Evolutionary conservation across 192 early-diverging fungal genomes (phyloP).

Genomic region (Entomortierella lignicola): DNA sequence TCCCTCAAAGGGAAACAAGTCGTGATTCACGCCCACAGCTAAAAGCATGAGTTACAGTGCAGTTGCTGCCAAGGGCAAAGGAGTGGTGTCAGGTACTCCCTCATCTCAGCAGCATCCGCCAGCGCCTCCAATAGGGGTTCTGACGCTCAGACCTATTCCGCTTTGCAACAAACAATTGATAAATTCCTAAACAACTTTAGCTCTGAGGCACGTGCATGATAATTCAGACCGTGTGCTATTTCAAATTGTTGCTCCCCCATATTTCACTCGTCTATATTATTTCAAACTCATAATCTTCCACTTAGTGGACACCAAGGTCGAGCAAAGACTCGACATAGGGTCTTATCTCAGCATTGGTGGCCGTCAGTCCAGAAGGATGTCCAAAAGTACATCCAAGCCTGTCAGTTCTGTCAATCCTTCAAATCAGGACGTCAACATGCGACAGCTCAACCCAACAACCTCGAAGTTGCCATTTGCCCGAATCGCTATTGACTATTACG

Average conservation of each 20-base stretch:
- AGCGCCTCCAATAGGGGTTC: too few species aligned
- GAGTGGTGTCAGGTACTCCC: too few species aligned
- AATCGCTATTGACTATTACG: constrained; percentile 30
- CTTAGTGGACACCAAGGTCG: constrained; percentile 11
- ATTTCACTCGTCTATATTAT: constrained; percentile 13
- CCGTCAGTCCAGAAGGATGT: constrained; percentile 3
- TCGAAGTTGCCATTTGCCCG: constrained; percentile 4
- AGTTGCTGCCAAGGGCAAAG: too few species aligned
- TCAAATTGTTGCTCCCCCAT: constrained; percentile 15
- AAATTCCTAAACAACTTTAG: too few species aligned
- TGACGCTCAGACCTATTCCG: too few species aligned
- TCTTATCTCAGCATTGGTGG: constrained; percentile 12
- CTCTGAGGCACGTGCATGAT: background rate
- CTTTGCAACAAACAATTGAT: too few species aligned
- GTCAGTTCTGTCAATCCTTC: constrained; percentile 6
- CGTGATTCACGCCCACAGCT: too few species aligned
- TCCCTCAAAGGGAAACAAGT: too few species aligned
- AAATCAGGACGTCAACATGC: constrained; percentile 10
- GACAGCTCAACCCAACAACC: background rate
- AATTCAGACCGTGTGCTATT: constrained; percentile 3
- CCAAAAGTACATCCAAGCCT: constrained; percentile 1
- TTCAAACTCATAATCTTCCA: constrained; percentile 14
- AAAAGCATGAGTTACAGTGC: too few species aligned
- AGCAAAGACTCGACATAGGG: constrained; percentile 7
- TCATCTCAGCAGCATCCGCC: too few species aligned